Evolutionary conservation across 805 yeast genomes (phyloP).

Genomic region (Yamadazyma kitorensis): DNA sequence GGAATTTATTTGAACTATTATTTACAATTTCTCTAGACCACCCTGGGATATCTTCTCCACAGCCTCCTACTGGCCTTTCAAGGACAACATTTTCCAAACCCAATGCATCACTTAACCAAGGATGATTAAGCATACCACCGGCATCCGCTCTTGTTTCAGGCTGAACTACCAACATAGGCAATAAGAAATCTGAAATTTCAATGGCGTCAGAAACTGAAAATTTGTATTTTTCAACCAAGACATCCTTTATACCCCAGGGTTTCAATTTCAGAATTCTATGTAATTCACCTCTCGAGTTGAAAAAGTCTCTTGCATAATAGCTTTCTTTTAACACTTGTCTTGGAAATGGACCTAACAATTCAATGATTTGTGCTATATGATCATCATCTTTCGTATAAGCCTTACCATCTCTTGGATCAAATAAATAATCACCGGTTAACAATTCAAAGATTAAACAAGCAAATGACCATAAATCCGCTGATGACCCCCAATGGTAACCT

Average conservation of each 20-base stretch:
- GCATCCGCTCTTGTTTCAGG: conserved; percentile 90
- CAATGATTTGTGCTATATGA: conserved; percentile 93
- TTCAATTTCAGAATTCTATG: conserved; percentile 77
- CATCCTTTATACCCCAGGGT: conserved; percentile 86
- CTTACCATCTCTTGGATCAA: conserved; percentile 81
- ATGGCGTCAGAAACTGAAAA: conserved; percentile 65
- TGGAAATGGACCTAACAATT: conserved; percentile 71
- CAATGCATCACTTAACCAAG: conserved; percentile 75
- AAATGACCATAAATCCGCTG: conserved; percentile 94
- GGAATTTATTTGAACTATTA: too few relatives aligned
- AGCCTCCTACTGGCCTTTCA: conserved; percentile 72
- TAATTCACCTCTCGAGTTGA: conserved; percentile 67
- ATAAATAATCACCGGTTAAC: conserved; percentile 89
- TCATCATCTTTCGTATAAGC: conserved; percentile 88
- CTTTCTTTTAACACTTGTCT: conserved; percentile 55
- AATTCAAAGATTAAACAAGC: conserved; percentile 91
- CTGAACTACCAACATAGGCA: conserved; percentile 78
- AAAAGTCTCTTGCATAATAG: conserved; percentile 57
- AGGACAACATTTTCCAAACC: conserved; percentile 69
- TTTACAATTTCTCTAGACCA: conserved; percentile 76
- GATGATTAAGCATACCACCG: conserved; percentile 89
- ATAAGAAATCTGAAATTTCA: conserved; percentile 69
- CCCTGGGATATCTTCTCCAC: conserved; percentile 89
- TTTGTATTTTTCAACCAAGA: conserved; percentile 81
- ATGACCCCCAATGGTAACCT: conserved; percentile 90